Conservation (phyloP, 345 rosid genomes). For the Excoecaria cochinchinensis region DNA sequence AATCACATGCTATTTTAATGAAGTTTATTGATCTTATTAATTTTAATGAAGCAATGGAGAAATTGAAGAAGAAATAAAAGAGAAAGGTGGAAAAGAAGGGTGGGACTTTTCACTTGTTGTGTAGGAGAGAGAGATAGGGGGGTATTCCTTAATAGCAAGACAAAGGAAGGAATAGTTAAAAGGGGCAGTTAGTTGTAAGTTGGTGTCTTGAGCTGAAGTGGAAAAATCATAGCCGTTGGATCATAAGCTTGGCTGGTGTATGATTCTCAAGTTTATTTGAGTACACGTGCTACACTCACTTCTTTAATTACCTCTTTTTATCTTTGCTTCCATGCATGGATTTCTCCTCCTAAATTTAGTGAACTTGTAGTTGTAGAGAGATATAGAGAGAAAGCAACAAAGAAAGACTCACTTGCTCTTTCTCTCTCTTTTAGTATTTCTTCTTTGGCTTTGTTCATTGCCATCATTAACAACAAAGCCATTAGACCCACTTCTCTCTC, state of each 20-base stretch:
- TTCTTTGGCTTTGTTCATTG: slow-evolving; percentile 29
- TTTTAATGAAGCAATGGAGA: too few species aligned
- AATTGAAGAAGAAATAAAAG: neutral
- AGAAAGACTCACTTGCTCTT: neutral
- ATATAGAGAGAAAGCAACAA: neutral
- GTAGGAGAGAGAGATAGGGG: neutral
- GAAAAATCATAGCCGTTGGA: slow-evolving; percentile 32
- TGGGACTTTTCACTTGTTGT: slow-evolving; percentile 21
- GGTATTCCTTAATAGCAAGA: slow-evolving; percentile 27
- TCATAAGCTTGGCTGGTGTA: slow-evolving; percentile 27
- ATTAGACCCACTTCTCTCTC: slow-evolving; percentile 13
- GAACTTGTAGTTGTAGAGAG: slow-evolving; percentile 5
- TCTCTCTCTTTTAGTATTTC: slow-evolving; percentile 7
- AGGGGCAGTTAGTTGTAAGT: slow-evolving; percentile 23
- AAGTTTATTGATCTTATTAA: too few species aligned
- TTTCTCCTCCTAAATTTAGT: slow-evolving; percentile 54
- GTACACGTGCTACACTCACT: slow-evolving; percentile 48
- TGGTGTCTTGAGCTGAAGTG: slow-evolving; percentile 22
- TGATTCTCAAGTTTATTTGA: slow-evolving; percentile 32
- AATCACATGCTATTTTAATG: too few species aligned
- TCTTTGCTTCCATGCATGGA: slow-evolving; percentile 71
- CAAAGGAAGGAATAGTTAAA: slow-evolving; percentile 47
- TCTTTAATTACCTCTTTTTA: slow-evolving; percentile 23
- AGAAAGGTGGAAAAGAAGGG: slow-evolving; percentile 18
- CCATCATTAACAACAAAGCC: slow-evolving; percentile 41